Conservation (phyloP, 1,139 yeast species). For the Lodderomyces orthopsilosis region DNA sequence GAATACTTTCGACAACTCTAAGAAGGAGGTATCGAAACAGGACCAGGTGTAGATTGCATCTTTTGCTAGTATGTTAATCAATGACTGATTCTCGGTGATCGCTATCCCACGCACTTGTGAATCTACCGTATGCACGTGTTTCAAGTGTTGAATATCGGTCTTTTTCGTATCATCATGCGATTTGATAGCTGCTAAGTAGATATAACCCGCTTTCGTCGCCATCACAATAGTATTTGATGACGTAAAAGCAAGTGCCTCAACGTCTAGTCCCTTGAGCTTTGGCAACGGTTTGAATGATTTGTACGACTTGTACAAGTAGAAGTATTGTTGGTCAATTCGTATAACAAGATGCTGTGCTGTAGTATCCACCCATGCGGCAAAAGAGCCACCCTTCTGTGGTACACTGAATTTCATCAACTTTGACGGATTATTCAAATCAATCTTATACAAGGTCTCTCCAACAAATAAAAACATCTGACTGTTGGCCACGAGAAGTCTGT, state of each 20-base stretch:
- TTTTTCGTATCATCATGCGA: slow-evolving; percentile 28
- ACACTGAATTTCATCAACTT: slow-evolving; percentile 27
- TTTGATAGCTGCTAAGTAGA: slow-evolving; percentile 30
- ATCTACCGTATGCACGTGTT: slow-evolving; percentile 24
- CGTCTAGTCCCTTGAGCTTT: slow-evolving; percentile 28
- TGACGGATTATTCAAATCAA: slow-evolving; percentile 40
- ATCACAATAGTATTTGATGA: slow-evolving; percentile 24
- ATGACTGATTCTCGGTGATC: slow-evolving; percentile 22
- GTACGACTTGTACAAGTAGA: slow-evolving; percentile 32
- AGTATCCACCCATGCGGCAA: slow-evolving; percentile 40
- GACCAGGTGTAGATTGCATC: slow-evolving; percentile 31
- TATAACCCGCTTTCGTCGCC: slow-evolving; percentile 28
- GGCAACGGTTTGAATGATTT: slow-evolving; percentile 32
- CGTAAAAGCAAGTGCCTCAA: slow-evolving; percentile 27
- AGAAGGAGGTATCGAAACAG: slow-evolving; percentile 29
- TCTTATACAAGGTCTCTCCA: slow-evolving; percentile 24
- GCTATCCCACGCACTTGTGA: slow-evolving; percentile 19
- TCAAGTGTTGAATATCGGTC: slow-evolving; percentile 34
- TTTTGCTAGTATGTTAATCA: slow-evolving; percentile 23
- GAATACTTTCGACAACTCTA: slow-evolving; percentile 30
- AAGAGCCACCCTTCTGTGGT: slow-evolving; percentile 21
- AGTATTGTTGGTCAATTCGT: slow-evolving; percentile 23
- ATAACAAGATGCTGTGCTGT: slow-evolving; percentile 36
- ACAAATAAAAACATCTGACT: slow-evolving; percentile 37
- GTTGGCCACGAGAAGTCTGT: slow-evolving; percentile 26